These are phyloP conservation scores for Juglanconis oblonga DNA, from an alignment of 2,329 filamentous ascomycete genomes.

Conservation along the genomic window DNA sequence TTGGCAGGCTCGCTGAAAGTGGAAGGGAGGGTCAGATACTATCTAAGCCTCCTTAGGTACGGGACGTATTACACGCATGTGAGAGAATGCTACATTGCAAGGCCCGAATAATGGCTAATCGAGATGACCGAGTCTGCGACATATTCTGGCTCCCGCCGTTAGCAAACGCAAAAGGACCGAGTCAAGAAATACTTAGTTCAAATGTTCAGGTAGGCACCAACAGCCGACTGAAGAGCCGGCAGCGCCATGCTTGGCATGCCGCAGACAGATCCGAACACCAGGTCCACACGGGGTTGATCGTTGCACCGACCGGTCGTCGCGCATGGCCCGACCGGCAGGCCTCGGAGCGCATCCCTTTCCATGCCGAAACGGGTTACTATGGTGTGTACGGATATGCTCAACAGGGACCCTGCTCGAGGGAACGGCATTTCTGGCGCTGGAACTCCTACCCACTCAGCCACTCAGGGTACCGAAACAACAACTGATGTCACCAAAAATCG, in stretches of 20 bases:
- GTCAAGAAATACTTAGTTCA: neutral
- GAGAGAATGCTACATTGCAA: neutral
- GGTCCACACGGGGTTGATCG: conserved; percentile 4
- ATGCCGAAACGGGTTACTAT: conserved; percentile 5
- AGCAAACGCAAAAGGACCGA: neutral
- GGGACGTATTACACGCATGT: neutral
- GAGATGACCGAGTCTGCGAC: neutral
- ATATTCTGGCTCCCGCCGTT: neutral
- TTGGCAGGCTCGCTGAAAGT: too few relatives aligned
- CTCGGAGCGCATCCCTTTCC: neutral
- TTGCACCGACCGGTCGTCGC: neutral
- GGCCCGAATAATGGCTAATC: neutral
- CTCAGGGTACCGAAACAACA: neutral
- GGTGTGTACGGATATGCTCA: neutral
- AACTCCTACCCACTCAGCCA: neutral
- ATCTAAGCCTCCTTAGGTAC: neutral
- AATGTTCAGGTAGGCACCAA: neutral
- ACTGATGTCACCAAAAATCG: neutral
- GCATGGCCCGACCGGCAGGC: neutral
- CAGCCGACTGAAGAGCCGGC: neutral
- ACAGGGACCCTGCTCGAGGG: neutral
- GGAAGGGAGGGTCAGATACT: too few relatives aligned
- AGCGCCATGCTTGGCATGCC: neutral
- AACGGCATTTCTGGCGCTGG: conserved; percentile 12
- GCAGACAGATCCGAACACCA: neutral